A percentile compares a stretch with the other conserved stretches of the same genome.
These are phyloP conservation scores for Fusarium sp. DNA, from an alignment of 2,329 filamentous ascomycete genomes.

Conservation along the genomic window DNA sequence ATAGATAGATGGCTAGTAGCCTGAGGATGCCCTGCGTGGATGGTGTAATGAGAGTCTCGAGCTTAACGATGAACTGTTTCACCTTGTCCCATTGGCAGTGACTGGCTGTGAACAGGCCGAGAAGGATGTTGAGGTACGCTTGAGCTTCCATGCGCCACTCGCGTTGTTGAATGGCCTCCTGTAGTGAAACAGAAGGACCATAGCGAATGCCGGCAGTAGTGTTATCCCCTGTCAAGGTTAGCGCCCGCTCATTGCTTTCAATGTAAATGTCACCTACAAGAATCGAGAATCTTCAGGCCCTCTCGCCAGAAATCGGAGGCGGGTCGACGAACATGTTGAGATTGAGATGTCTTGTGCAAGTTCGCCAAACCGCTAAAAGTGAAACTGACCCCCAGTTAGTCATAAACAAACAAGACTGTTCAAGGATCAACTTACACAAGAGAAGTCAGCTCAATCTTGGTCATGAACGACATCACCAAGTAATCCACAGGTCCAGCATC, in stretches of 20 bases:
- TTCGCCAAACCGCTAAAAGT: slow-evolving; percentile 66
- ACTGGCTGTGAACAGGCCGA: slow-evolving; percentile 76
- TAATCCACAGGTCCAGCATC: slow-evolving; percentile 61
- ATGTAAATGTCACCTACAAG: slow-evolving; percentile 51
- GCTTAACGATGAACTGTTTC: slow-evolving; percentile 65
- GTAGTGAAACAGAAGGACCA: slow-evolving; percentile 63
- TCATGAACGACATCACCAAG: slow-evolving; percentile 71
- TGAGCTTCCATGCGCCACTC: slow-evolving; percentile 75
- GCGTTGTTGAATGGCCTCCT: slow-evolving; percentile 67
- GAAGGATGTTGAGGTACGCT: slow-evolving; percentile 78
- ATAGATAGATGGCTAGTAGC: slow-evolving; percentile 76
- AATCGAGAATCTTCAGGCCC: slow-evolving; percentile 59
- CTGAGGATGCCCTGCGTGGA: slow-evolving; percentile 56
- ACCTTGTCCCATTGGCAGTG: slow-evolving; percentile 78
- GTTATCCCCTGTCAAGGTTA: slow-evolving; percentile 49
- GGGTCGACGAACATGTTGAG: slow-evolving; percentile 48
- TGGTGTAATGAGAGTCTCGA: slow-evolving; percentile 59
- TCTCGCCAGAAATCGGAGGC: slow-evolving; percentile 56
- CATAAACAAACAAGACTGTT: not conserved
- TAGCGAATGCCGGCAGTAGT: slow-evolving; percentile 52
- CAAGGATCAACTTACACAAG: slow-evolving; percentile 61
- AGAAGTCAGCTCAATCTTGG: slow-evolving; percentile 68
- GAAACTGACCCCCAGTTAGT: slow-evolving; percentile 56
- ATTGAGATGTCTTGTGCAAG: slow-evolving; percentile 51
- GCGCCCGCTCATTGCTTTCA: not conserved